Conservation (phyloP, 2,329 filamentous ascomycete genomes). For the Paracamarosporium sp. region DNA sequence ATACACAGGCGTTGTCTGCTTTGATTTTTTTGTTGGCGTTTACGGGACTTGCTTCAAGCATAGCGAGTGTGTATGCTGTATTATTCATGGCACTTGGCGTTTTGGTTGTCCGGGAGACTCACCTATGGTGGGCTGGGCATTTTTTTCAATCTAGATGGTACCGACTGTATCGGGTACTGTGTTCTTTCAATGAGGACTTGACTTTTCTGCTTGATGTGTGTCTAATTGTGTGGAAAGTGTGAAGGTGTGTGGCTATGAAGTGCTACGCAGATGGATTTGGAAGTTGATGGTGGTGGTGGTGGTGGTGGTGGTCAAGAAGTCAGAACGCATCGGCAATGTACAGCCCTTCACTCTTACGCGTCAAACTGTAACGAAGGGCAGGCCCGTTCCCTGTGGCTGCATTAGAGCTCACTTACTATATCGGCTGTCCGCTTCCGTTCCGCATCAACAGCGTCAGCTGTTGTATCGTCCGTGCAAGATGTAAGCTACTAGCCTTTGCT, state of each 20-base stretch:
- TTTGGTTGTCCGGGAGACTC: not conserved
- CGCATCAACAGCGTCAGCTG: no score
- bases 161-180: not conserved
- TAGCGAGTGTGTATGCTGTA: slow-evolving; percentile 5
- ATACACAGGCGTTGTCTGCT: not conserved
- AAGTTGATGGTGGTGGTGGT: no score
- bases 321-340: no score
- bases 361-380: no score
- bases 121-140: slow-evolving; percentile 1
- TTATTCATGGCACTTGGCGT: slow-evolving; percentile 1
- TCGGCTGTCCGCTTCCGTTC: no score
- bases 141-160: not conserved
- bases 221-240: not conserved
- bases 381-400: no score
- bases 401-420: no score
- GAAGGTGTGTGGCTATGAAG: not conserved
- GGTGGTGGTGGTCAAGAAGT: no score
- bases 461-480: no score
- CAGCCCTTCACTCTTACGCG: no score
- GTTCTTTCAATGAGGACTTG: not conserved
- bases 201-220: not conserved
- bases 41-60: not conserved
- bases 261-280: no score
- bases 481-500: not conserved
- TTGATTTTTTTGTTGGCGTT: not conserved